Evolutionary conservation across 176 grass and related monocot genomes (phyloP), one percentile per base, ranked within the genome.

Genomic region (Aegilops speltoides): DNA sequence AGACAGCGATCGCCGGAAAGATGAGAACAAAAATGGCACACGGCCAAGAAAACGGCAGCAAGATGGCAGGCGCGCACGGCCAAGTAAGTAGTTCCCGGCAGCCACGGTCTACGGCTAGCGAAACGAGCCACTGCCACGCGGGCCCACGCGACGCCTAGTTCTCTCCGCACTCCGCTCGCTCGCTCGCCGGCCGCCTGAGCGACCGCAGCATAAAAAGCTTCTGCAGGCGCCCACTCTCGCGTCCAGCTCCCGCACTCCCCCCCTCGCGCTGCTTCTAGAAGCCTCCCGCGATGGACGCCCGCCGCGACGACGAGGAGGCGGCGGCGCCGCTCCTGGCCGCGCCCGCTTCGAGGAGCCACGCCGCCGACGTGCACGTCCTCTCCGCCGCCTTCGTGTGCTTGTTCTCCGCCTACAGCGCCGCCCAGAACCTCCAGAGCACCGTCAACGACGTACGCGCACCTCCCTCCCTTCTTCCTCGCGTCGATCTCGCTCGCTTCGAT

Each of bases 371-470:
- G 69, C 94, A 91, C 78, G 68, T 96, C 63, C 94, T 98, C 79
- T 94, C 88, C 48, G 77, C 84, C 0, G 97, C 97, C 11, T 98
- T 98, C 97, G 67, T 98, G 26, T 96, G 94, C 87, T 67, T 96
- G 79, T 98, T 98, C 94, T 96, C 90, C 38, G 94, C 94, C 23
- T 96, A 93, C 77, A 29, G 80, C 77, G 94, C 97, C 31, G 87
- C 89, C 28, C 90, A 98, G 94, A 98, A 98, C 77, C 86, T 98
- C 40, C 61, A 98, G 87, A 96, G 79, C 94, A 91, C 85, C 24
- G 85, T 98, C 69, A 98, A 98, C 87, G 90, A 88, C 36, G 92
- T 98, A 43, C 24, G 40, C 5, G 10, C 20, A 5, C 32, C 7
- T 16, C 46, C 17, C 17, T 23, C 66, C 19, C 45, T 2, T 2